phyloP scores from a whole-genome alignment of 1,284 basidiomycete species.

The Irpex sp. region DNA sequence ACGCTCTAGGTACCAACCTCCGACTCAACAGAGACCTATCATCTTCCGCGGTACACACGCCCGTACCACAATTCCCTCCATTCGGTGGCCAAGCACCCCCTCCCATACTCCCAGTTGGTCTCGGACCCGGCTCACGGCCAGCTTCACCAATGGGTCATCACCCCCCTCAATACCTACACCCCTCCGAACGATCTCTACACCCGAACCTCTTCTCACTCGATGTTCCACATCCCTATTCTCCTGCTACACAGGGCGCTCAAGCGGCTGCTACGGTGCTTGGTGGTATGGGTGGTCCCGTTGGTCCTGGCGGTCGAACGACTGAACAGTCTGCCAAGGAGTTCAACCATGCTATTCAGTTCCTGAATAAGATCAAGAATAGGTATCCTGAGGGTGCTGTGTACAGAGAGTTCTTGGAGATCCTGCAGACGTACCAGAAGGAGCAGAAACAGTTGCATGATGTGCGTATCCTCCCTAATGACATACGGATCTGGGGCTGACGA shows the following conservation, averaged over 20 bases:
- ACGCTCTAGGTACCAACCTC: constrained; percentile 25
- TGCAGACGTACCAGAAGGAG: constrained; percentile 98
- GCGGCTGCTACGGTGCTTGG: constrained; percentile 61
- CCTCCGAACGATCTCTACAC: not conserved
- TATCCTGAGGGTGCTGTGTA: constrained; percentile 93
- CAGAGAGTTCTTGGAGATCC: constrained; percentile 96
- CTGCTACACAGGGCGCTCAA: constrained; percentile 21
- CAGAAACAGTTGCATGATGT: constrained; percentile 87
- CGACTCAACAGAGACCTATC: constrained; percentile 25
- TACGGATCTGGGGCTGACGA: not conserved
- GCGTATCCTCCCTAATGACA: constrained; percentile 16
- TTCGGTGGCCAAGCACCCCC: constrained; percentile 22
- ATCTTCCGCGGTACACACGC: not conserved
- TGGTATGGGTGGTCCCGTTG: constrained; percentile 33
- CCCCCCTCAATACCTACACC: constrained; percentile 12
- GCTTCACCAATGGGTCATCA: constrained; percentile 22
- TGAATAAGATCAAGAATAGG: constrained; percentile 98
- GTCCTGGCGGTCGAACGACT: constrained; percentile 9
- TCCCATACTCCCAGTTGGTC: constrained; percentile 27
- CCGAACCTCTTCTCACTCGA: constrained; percentile 6
- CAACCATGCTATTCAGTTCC: constrained; percentile 96
- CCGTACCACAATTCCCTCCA: constrained; percentile 20
- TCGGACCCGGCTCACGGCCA: constrained; percentile 26
- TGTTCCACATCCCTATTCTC: constrained; percentile 17
- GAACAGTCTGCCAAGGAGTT: constrained; percentile 68